These are phyloP conservation scores for Blastobotrys proliferans DNA, from an alignment of 1,139 yeast genomes.

Conservation along the genomic window DNA sequence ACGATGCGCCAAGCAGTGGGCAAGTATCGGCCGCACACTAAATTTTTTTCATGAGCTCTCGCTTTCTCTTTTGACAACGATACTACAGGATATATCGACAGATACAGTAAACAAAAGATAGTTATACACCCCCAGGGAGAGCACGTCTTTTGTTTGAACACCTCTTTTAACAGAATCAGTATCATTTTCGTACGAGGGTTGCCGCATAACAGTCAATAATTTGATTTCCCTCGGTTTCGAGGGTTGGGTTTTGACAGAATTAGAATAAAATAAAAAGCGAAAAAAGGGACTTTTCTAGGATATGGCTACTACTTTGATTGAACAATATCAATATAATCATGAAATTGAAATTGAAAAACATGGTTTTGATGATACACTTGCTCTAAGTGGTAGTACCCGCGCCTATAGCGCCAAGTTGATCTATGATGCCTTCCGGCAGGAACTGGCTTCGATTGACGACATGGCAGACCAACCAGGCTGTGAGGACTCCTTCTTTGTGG, in stretches of 20 bases:
- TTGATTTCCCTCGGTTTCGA: conserved; percentile 22
- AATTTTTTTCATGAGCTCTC: no score
- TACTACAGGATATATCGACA: no score
- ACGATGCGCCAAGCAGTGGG: no score
- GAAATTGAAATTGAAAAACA: background rate
- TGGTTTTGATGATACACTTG: background rate
- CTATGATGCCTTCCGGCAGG: conserved; percentile 25
- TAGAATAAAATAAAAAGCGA: background rate
- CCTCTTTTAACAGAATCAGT: no score
- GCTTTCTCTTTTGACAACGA: no score
- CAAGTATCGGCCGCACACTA: no score
- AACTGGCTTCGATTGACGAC: conserved; percentile 44
- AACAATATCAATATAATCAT: background rate
- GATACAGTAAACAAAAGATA: no score
- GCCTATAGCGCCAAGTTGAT: conserved; percentile 19
- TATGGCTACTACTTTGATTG: conserved; percentile 9
- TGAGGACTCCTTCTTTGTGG: conserved; percentile 84
- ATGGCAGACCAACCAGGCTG: conserved; percentile 69
- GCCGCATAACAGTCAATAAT: conserved; percentile 25
- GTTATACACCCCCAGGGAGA: no score
- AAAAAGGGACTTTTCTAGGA: background rate
- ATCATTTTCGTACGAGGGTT: conserved; percentile 25
- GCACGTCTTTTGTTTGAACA: conserved; percentile 1
- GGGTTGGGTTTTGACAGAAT: no score
- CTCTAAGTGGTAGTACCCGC: background rate